Evolutionary conservation across 2,329 filamentous ascomycete species (phyloP), one percentile per base, ranked within the genome.

Genomic region (Apiospora rasikravindrae): DNA sequence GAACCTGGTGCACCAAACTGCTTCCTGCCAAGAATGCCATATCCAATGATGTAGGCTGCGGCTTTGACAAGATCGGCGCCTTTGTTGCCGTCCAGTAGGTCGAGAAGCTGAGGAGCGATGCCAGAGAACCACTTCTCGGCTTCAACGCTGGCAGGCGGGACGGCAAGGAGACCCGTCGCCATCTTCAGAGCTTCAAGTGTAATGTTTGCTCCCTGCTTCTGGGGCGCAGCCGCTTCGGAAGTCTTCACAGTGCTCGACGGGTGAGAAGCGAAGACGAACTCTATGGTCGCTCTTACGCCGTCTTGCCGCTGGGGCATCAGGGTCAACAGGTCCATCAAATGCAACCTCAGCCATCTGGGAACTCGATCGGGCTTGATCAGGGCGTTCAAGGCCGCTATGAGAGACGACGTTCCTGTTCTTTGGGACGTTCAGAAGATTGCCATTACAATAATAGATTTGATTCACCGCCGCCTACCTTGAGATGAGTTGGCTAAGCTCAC

Each of bases 231-330:
- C 0, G 82, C 82, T 71, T 86, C 84, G 8, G 83, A 80, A 0
- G 79, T 70, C 75, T 81, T 80, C 71, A 83, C 79, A 8, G 82
- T 81, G 74, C 83, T 85, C 73, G 88, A 86, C 0, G 91, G 88
- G 73, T 93, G 91, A 8, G 93, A 89, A 1, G 91, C 87, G 72
- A 93, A 92, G 47, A 94, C 85, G 77, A 94, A 94, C 77, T 94
- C 92, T 73, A 94, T 84, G 0, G 90, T 92, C 37, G 89, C 87
- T 45, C 92, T 87, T 19, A 94, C 90, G 24, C 92, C 92, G 73
- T 89, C 86, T 2, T 84, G 82, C 4, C 91, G 85, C 37, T 93
- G 83, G 0, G 92, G 92, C 13, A 94, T 77, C 16, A 85, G 78
- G 1, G 91, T 89, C 64, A 94, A 84, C 16, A 88, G 84, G 71